These are phyloP conservation scores for Epicoccum nigrum DNA, from an alignment of 2,329 filamentous ascomycete genomes.

Conservation along the genomic window DNA sequence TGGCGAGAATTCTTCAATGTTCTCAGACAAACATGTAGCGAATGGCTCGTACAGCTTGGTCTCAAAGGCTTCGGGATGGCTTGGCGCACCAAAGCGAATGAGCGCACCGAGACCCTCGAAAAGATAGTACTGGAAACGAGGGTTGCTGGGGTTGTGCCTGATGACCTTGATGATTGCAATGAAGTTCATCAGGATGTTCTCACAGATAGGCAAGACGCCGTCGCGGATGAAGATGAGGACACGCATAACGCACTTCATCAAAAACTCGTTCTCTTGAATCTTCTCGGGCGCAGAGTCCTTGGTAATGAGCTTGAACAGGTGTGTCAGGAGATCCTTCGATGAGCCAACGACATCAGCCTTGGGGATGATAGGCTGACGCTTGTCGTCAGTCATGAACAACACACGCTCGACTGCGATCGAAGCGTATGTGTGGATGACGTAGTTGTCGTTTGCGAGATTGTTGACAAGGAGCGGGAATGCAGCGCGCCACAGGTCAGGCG, in stretches of 20 bases:
- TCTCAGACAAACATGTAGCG: slow-evolving; percentile 76
- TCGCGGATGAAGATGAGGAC: slow-evolving; percentile 94
- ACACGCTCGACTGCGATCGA: slow-evolving; percentile 96
- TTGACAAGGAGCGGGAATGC: slow-evolving; percentile 90
- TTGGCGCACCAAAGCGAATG: slow-evolving; percentile 74
- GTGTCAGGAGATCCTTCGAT: slow-evolving; percentile 83
- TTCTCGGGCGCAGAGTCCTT: slow-evolving; percentile 85
- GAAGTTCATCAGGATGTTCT: slow-evolving; percentile 81
- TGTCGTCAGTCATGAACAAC: slow-evolving; percentile 78
- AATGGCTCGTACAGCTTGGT: slow-evolving; percentile 83
- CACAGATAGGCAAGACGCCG: slow-evolving; percentile 73
- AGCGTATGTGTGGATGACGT: slow-evolving; percentile 97
- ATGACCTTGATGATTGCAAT: slow-evolving; percentile 91
- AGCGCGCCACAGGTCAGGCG: slow-evolving; percentile 87
- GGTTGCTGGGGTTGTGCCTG: slow-evolving; percentile 93
- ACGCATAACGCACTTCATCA: slow-evolving; percentile 98
- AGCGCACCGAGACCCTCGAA: slow-evolving; percentile 94
- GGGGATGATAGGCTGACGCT: slow-evolving; percentile 78
- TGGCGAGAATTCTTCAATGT: slow-evolving; percentile 91
- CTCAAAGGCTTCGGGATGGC: slow-evolving; percentile 76
- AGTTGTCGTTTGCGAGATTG: slow-evolving; percentile 87
- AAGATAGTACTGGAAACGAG: slow-evolving; percentile 97
- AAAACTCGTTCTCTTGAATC: slow-evolving; percentile 97
- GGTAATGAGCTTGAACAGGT: slow-evolving; percentile 90
- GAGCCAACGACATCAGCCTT: slow-evolving; percentile 79